Conservation (phyloP, 2,329 filamentous ascomycete genomes). For the Aspergillus sp. region DNA sequence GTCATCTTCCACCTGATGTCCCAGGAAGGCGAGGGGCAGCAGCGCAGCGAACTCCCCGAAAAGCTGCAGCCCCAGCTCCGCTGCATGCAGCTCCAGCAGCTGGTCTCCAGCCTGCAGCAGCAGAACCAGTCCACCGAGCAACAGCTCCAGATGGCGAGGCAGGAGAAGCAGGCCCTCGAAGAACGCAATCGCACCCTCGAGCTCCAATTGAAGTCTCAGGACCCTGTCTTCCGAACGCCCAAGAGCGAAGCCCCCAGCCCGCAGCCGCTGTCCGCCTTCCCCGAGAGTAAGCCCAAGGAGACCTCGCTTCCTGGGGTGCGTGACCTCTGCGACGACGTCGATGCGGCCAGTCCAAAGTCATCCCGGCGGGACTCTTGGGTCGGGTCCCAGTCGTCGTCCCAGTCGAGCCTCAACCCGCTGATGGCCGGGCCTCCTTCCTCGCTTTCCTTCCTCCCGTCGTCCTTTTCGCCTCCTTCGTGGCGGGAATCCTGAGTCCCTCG, state of each 20-base stretch:
- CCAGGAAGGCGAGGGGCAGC: constrained; percentile 25
- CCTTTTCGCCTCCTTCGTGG: constrained; percentile 16
- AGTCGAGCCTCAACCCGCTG: constrained; percentile 23
- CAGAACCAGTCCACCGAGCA: constrained; percentile 27
- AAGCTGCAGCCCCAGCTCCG: constrained; percentile 30
- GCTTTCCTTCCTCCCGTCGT: constrained; percentile 19
- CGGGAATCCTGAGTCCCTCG: no score
- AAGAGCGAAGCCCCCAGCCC: constrained; percentile 23
- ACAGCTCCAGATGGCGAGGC: constrained; percentile 24
- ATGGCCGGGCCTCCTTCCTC: constrained; percentile 28
- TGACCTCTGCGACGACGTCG: constrained; percentile 27
- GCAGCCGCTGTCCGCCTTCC: constrained; percentile 15
- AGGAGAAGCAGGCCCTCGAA: constrained; percentile 26
- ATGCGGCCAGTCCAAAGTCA: constrained; percentile 15
- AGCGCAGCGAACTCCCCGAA: constrained; percentile 28
- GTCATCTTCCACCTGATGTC: constrained; percentile 28
- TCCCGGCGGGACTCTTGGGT: constrained; percentile 14
- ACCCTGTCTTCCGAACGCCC: constrained; percentile 29
- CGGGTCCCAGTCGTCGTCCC: constrained; percentile 19
- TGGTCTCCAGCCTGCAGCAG: constrained; percentile 25
- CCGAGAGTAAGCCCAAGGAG: constrained; percentile 19
- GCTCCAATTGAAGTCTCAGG: constrained; percentile 30
- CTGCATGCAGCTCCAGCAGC: constrained; percentile 31
- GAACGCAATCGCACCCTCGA: constrained; percentile 29
- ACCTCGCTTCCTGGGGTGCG: constrained; percentile 27